Evolutionary conservation across 805 yeast species (phyloP).

Genomic region (Saccharomycopsis malanga): DNA sequence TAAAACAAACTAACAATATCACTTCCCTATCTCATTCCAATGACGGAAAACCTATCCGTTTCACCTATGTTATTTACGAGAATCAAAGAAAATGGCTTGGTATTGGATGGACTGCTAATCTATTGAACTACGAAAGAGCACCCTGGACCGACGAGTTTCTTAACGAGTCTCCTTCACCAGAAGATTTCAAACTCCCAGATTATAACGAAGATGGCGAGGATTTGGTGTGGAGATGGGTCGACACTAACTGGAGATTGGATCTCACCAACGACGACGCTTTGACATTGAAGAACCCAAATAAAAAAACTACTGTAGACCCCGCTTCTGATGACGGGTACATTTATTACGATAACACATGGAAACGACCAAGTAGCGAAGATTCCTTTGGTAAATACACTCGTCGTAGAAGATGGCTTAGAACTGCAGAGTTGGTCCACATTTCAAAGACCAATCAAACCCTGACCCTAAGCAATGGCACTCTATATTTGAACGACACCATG

Average conservation of each 20-base stretch:
- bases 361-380: conserved; percentile 80
- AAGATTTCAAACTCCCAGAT: conserved; percentile 73
- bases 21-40: conserved; percentile 14
- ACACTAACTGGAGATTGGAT: conserved; percentile 86
- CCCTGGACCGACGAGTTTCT: conserved; percentile 97
- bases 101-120: conserved; percentile 93
- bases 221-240: conserved; percentile 93
- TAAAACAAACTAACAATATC: conserved; percentile 27
- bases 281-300: conserved; percentile 48
- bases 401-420: conserved; percentile 91
- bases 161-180: conserved; percentile 76
- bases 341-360: conserved; percentile 92
- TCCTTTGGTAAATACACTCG: conserved; percentile 87
- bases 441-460: conserved; percentile 17
- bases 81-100: conserved; percentile 97
- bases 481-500: conserved; percentile 18
- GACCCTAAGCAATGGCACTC: conserved; percentile 16
- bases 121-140: conserved; percentile 86
- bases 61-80: conserved; percentile 88
- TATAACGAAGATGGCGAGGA: conserved; percentile 53
- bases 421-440: conserved; percentile 69
- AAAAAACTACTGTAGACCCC: conserved; percentile 54
- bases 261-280: conserved; percentile 82
- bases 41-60: conserved; percentile 53
- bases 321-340: conserved; percentile 76